phyloP scores from a whole-genome alignment of 2,329 filamentous ascomycete genomes.

The Ceratocystis eucalypticola region DNA sequence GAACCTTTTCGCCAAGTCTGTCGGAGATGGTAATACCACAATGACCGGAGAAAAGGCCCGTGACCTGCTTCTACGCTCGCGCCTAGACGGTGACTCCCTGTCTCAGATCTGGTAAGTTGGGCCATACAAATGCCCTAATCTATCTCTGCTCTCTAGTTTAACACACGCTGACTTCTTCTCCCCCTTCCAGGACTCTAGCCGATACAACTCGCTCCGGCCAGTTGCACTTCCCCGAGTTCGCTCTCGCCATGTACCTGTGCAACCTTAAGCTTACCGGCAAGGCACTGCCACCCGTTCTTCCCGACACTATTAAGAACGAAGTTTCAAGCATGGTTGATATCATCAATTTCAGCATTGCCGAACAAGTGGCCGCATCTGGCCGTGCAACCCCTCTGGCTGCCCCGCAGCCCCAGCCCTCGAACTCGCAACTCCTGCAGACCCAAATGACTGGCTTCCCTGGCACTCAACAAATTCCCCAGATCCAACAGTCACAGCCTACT shows the following conservation, averaged over 20 bases:
- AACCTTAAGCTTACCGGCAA: constrained; percentile 86
- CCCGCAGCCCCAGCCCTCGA: constrained; percentile 62
- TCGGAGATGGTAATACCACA: constrained; percentile 68
- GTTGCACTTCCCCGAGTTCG: constrained; percentile 93
- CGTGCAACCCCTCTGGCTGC: constrained; percentile 37
- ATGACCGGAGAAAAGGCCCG: constrained; percentile 87
- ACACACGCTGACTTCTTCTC: constrained; percentile 8
- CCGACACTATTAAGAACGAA: constrained; percentile 84
- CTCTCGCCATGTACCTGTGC: constrained; percentile 95
- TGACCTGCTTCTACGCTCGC: constrained; percentile 77
- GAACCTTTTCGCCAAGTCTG: constrained; percentile 90
- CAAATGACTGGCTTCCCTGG: constrained; percentile 57
- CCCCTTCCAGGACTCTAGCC: constrained; percentile 58
- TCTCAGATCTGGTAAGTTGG: constrained; percentile 73
- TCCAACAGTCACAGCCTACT: constrained; percentile 18
- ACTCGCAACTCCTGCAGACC: constrained; percentile 46
- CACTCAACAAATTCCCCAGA: constrained; percentile 28
- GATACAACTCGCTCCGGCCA: constrained; percentile 95
- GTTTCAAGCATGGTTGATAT: constrained; percentile 99
- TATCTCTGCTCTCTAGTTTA: background rate
- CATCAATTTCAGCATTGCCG: constrained; percentile 83
- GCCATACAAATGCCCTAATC: background rate
- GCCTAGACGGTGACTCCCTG: constrained; percentile 71
- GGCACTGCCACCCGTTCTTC: constrained; percentile 57
- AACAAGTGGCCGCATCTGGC: constrained; percentile 44